Conservation (phyloP, 2,329 filamentous ascomycete genomes). For the Phialocephala sp. region DNA sequence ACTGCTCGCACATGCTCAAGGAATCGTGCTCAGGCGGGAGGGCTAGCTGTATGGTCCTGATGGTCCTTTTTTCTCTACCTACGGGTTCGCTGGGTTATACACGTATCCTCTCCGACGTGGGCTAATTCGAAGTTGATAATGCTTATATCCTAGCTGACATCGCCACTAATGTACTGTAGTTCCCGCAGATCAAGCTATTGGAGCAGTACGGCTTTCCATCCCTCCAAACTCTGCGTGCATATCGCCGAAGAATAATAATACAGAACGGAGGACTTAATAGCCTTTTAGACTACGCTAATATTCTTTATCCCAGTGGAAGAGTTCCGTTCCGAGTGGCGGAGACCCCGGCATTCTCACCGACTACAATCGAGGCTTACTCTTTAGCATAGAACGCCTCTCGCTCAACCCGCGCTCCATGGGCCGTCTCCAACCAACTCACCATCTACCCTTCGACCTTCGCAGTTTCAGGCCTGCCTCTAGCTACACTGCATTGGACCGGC, state of each 20-base stretch:
- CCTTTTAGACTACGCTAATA: constrained; percentile 23
- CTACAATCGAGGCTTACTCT: constrained; percentile 52
- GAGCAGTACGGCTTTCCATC: constrained; percentile 5
- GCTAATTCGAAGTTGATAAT: not conserved
- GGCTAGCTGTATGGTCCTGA: constrained; percentile 25
- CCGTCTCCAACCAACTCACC: constrained; percentile 44
- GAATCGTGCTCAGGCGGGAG: constrained; percentile 15
- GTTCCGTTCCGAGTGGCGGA: constrained; percentile 45
- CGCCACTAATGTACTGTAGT: constrained; percentile 16
- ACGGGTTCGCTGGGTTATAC: constrained; percentile 12
- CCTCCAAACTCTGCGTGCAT: not conserved
- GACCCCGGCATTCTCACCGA: constrained; percentile 49
- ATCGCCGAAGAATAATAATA: not conserved
- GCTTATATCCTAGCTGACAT: constrained; percentile 4
- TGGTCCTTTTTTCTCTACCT: constrained; percentile 20
- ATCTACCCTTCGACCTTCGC: constrained; percentile 48
- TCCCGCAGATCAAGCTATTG: constrained; percentile 19
- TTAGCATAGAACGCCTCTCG: constrained; percentile 55
- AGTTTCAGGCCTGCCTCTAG: constrained; percentile 42
- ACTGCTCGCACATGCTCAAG: constrained; percentile 20
- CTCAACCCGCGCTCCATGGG: constrained; percentile 48
- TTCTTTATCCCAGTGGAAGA: constrained; percentile 51
- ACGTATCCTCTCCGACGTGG: constrained; percentile 16
- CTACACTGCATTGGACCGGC: constrained; percentile 43
- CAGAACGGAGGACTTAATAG: constrained; percentile 28